Evolutionary conservation across 2,329 filamentous ascomycete genomes (phyloP), one percentile per base, ranked within the genome.

Genomic region (Coniella lustricola): DNA sequence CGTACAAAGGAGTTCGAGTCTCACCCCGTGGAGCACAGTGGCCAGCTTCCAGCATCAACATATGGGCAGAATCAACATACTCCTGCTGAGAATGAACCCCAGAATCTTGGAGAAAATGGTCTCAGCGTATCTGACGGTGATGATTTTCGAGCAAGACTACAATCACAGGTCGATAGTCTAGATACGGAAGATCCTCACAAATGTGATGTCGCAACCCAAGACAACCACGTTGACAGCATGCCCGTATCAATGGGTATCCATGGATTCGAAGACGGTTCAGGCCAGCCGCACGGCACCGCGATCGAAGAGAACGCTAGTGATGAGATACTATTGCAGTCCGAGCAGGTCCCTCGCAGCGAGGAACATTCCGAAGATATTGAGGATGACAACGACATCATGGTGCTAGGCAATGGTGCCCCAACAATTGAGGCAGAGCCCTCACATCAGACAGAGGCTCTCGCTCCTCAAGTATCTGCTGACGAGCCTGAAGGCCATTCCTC

Each of bases 381-480:
- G 5, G 25, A 29, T 10, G 55, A 57, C 49, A 61, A 58, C 51
- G 56, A 56, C 5, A 29, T 29, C 25, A 29, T n/a, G n/a, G n/a
- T n/a, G n/a, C n/a, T n/a, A n/a, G n/a, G n/a, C n/a, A n/a, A n/a
- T n/a, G n/a, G n/a, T n/a, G n/a, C n/a, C n/a, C n/a, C n/a, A n/a
- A n/a, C n/a, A n/a, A n/a, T n/a, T n/a, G n/a, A n/a, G n/a, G n/a
- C n/a, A n/a, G n/a, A n/a, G n/a, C n/a, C n/a, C n/a, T n/a, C n/a
- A n/a, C n/a, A n/a, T n/a, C n/a, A n/a, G n/a, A n/a, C n/a, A n/a
- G n/a, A n/a, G n/a, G n/a, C n/a, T n/a, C n/a, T n/a, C n/a, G n/a
- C n/a, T n/a, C n/a, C n/a, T n/a, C n/a, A n/a, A n/a, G n/a, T n/a
- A n/a, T n/a, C n/a, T n/a, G n/a, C n/a, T n/a, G n/a, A n/a, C n/a